Percentiles rank a stretch among this genome's conserved stretches.
Conservation (phyloP, 176 grass and related monocot genomes). For the Lolium rigidum region DNA sequence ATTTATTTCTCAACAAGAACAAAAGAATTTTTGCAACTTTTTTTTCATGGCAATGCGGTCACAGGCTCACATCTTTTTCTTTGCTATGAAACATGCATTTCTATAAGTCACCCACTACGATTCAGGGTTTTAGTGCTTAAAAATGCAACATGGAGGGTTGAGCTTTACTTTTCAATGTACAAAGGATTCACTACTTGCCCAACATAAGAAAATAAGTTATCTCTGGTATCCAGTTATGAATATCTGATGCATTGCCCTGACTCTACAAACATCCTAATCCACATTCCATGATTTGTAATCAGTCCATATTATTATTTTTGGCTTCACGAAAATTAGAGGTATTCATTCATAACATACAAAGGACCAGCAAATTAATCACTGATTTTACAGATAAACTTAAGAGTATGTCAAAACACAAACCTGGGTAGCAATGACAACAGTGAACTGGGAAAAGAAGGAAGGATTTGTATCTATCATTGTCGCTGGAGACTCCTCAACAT, state of each 20-base stretch:
- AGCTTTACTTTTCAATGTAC: background rate
- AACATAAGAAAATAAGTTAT: background rate
- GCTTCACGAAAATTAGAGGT: background rate
- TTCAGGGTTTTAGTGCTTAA: constrained; percentile 3
- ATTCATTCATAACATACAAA: constrained; percentile 24
- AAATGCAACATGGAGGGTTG: background rate
- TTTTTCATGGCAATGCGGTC: background rate
- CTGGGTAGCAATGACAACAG: constrained; percentile 88
- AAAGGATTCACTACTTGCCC: background rate
- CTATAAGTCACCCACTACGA: background rate
- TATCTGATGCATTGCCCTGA: background rate
- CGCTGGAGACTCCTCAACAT: constrained; percentile 82
- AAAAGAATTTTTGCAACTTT: background rate
- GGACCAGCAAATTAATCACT: constrained; percentile 5
- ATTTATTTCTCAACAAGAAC: background rate
- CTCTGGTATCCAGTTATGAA: background rate
- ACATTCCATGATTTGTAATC: background rate
- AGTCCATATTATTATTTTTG: background rate
- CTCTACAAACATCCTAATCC: background rate
- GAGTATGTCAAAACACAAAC: constrained; percentile 40
- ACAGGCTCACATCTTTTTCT: background rate
- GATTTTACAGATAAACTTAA: constrained; percentile 4
- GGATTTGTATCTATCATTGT: constrained; percentile 76
- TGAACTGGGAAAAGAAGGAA: constrained; percentile 85
- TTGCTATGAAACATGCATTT: background rate